Evolutionary conservation across 352 stramenopile genomes (phyloP), one percentile per base, ranked within the genome.

Genomic region (Peronospora farinosa): DNA sequence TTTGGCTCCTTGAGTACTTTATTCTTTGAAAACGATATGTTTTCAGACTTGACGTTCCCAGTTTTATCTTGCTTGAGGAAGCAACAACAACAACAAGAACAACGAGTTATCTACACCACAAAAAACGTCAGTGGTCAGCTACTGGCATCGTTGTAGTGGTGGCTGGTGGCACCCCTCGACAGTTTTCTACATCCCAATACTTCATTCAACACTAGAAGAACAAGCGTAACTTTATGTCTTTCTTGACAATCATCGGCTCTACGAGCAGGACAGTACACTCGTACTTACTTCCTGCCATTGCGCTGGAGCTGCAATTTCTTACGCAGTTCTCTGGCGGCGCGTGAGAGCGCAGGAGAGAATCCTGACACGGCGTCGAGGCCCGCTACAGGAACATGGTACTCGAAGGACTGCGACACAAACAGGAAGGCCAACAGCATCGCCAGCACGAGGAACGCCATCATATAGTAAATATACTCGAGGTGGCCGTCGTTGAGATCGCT

Each of bases 401-500:
- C 75, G 65, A 92, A 93, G 0, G 65, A 74, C 38, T 84, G 80
- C 8, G 83, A 86, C 5, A 92, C 73, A 43, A 68, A 47, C 9
- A 84, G 15, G 31, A 90, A 88, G 5, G 66, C 77, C 36, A 73
- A 30, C 39, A 88, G 37, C 25, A 88, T 81, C 44, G 90, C 32
- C 0, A 89, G 36, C 27, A 90, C 68, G 17, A 94, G 63, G 4
- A 76, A 35, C 25, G 77, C 81, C 67, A 92, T 67, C 56, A 91
- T 67, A 58, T 76, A 92, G 65, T 90, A 97, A 49, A 96, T 96
- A 43, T 81, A 73, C 67, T 96, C 88, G 25, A 97, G 69, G 28
- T 89, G 69, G 38, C 89, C 89, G 27, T 93, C 60, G 68, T 97
- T 96, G 35, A 97, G 58, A 56, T 97, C 74, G 37, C 70, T 89